Conservation (phyloP, 495 filamentous ascomycete genomes). For the Baudoinia panamericana region DNA sequence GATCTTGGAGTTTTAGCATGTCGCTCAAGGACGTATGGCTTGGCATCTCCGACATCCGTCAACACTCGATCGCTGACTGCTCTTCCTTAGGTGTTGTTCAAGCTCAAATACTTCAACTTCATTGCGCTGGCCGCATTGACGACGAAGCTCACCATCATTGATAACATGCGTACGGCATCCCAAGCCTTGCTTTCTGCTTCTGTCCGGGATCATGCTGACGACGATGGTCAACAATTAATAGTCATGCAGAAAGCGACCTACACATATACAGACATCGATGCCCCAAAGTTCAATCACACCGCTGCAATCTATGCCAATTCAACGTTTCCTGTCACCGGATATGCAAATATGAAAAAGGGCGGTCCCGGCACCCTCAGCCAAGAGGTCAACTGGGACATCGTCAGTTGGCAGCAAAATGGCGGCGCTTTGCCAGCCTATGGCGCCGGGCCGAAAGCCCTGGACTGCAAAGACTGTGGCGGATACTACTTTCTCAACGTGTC, state of each 20-base stretch:
- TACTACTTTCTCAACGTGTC: not conserved
- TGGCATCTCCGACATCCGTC: too few species aligned
- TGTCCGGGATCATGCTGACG: too few species aligned
- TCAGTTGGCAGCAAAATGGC: not conserved
- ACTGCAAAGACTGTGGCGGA: not conserved
- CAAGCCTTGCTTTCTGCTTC: too few species aligned
- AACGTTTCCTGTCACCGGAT: not conserved
- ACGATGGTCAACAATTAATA: too few species aligned
- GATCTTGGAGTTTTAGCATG: not conserved
- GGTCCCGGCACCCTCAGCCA: too few species aligned
- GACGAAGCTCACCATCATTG: conserved; percentile 3
- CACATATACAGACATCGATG: not conserved
- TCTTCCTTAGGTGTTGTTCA: too few species aligned
- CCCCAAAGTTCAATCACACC: not conserved
- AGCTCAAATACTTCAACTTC: conserved; percentile 1
- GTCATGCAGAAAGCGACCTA: not conserved
- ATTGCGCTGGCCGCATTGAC: conserved; percentile 1
- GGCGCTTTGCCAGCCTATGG: not conserved
- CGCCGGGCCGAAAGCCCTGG: too few species aligned
- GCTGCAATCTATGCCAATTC: not conserved
- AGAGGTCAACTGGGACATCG: too few species aligned
- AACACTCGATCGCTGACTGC: too few species aligned
- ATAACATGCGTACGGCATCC: too few species aligned
- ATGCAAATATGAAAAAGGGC: too few species aligned
- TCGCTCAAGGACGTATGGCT: not conserved